A percentile compares a stretch with the other conserved stretches of the same genome.
Evolutionary conservation across 306 rosid species (phyloP).

Genomic region (Begonia fuchsioides): DNA sequence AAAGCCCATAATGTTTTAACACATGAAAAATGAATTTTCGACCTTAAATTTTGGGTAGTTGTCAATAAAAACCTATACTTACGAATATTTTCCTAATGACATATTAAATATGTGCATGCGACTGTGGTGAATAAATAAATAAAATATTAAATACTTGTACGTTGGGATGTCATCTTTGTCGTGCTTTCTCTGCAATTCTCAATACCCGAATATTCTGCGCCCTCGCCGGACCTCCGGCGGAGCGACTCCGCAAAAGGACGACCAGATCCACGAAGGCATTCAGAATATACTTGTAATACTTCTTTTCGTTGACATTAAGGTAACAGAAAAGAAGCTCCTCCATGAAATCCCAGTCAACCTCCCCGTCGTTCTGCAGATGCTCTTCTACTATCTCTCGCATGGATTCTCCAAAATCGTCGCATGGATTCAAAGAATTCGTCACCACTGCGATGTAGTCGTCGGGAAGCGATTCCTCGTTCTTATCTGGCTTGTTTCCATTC

Average conservation of each 20-base stretch:
- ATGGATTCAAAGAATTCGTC: slow-evolving; percentile 35
- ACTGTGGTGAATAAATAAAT: too few species aligned
- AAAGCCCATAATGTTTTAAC: too few species aligned
- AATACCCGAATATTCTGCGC: slow-evolving; percentile 21
- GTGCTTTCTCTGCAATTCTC: slow-evolving; percentile 9
- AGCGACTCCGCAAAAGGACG: slow-evolving; percentile 19
- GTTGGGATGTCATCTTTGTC: not conserved
- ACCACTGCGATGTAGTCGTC: slow-evolving; percentile 39
- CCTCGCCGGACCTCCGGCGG: slow-evolving; percentile 8
- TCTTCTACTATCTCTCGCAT: slow-evolving; percentile 52
- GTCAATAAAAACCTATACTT: too few species aligned
- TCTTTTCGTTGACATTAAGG: slow-evolving; percentile 51
- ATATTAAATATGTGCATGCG: too few species aligned
- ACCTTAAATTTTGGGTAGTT: too few species aligned
- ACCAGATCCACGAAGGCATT: slow-evolving; percentile 60
- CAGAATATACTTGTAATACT: slow-evolving; percentile 37
- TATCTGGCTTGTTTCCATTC: not conserved
- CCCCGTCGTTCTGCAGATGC: slow-evolving; percentile 17
- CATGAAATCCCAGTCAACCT: slow-evolving; percentile 77
- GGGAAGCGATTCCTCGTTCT: slow-evolving; percentile 15
- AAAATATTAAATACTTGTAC: too few species aligned
- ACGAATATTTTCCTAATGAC: too few species aligned
- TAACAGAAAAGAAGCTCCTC: slow-evolving; percentile 53
- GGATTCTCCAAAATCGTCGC: slow-evolving; percentile 41
- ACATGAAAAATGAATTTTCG: too few species aligned